Evolutionary conservation across 139 green algal species (phyloP).

Genomic region (Chlamydomonas sphaeroides): DNA sequence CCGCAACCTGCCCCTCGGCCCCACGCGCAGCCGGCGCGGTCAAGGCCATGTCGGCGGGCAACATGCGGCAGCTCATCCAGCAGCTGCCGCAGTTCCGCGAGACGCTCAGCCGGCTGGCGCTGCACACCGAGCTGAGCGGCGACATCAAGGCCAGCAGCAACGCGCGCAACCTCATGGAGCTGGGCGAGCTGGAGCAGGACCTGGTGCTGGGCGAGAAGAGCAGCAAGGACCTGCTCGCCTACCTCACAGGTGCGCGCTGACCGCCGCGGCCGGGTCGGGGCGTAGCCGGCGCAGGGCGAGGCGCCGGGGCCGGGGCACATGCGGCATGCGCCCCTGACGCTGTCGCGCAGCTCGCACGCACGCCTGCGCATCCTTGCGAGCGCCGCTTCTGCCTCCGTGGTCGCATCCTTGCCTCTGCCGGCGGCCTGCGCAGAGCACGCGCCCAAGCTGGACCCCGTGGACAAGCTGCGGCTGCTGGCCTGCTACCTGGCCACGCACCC

Average conservation of each 20-base stretch:
- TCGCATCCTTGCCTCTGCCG: too few relatives aligned
- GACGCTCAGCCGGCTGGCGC: constrained; percentile 77
- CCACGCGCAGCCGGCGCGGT: too few relatives aligned
- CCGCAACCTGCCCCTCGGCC: too few relatives aligned
- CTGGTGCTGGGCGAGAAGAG: constrained; percentile 94
- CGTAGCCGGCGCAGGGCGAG: too few relatives aligned
- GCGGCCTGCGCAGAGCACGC: constrained; percentile 51
- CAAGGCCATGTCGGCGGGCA: constrained; percentile 42
- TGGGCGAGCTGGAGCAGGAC: constrained; percentile 96
- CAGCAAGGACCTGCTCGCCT: constrained; percentile 90
- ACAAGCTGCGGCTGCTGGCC: constrained; percentile 91
- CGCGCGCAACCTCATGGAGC: constrained; percentile 70
- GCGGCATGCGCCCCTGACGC: too few relatives aligned
- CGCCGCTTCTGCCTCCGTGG: too few relatives aligned
- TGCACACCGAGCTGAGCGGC: constrained; percentile 89
- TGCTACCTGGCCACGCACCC: constrained; percentile 94
- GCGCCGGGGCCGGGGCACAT: too few relatives aligned
- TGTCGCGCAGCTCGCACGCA: too few relatives aligned
- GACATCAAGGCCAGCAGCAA: constrained; percentile 78
- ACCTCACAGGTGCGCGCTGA: constrained; percentile 57
- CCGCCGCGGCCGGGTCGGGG: too few relatives aligned
- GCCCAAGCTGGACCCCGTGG: constrained; percentile 32
- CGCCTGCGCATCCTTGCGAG: too few relatives aligned
- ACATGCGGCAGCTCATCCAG: constrained; percentile 79
- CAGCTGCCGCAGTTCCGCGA: constrained; percentile 90